Conservation (phyloP, 2,329 filamentous ascomycete genomes). For the Monosporascus cannonballus region DNA sequence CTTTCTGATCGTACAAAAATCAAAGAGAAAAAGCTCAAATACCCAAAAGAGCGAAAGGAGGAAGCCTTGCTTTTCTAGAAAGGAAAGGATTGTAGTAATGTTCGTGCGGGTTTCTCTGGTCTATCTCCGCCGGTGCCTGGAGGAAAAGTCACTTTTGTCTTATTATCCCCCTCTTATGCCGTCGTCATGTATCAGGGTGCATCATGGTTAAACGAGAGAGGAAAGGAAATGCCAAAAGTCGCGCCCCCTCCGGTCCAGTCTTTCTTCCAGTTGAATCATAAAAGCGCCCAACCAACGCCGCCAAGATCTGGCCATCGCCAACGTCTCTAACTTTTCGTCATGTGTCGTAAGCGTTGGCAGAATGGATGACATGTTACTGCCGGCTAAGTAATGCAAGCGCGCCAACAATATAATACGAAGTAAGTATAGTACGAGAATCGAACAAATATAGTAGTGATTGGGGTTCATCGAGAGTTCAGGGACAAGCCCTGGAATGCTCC, state of each 20-base stretch:
- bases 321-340: constrained; percentile 17
- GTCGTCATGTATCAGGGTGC: constrained; percentile 24
- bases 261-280: constrained; percentile 18
- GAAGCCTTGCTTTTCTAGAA: constrained; percentile 15
- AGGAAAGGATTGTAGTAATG: constrained; percentile 24
- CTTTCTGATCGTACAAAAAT: constrained; percentile 18
- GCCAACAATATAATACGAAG: constrained; percentile 10
- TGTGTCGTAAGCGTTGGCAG: constrained; percentile 9
- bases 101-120: constrained; percentile 22
- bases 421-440: constrained; percentile 26
- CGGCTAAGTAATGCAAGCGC: constrained; percentile 8
- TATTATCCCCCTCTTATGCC: constrained; percentile 23
- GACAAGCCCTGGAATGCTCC: constrained; percentile 65
- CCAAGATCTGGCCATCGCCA: constrained; percentile 18
- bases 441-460: constrained; percentile 9
- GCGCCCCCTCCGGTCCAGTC: constrained; percentile 11
- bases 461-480: constrained; percentile 53
- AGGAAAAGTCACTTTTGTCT: constrained; percentile 25
- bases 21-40: constrained; percentile 2
- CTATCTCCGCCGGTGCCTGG: constrained; percentile 23
- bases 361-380: constrained; percentile 1
- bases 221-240: constrained; percentile 7
- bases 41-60: constrained; percentile 11
- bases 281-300: constrained; percentile 16
- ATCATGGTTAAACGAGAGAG: constrained; percentile 14